Percentiles rank a stretch among this genome's conserved stretches.
Evolutionary conservation across 306 rosid genomes (phyloP).

Genomic region (Fragaria iinumae): DNA sequence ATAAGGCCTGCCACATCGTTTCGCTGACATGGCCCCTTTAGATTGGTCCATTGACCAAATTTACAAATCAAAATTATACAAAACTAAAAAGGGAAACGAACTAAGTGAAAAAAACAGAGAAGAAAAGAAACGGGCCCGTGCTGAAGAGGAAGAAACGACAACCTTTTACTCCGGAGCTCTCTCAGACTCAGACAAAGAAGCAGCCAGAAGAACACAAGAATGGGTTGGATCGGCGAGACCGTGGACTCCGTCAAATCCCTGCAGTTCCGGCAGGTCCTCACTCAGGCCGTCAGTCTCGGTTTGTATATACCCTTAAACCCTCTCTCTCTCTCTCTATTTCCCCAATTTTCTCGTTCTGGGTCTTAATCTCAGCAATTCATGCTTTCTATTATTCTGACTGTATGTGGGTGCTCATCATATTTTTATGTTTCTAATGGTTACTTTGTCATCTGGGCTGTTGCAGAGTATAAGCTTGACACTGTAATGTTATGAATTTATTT

Average conservation of each 20-base stretch:
- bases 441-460: neutral
- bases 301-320: constrained; percentile 21
- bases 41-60: neutral
- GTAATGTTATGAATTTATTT: neutral
- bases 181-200: neutral
- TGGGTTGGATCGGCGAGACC: constrained; percentile 78
- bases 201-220: constrained; percentile 1
- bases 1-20: too few species aligned
- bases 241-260: constrained; percentile 73
- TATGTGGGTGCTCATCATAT: neutral
- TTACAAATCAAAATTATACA: neutral
- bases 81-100: neutral
- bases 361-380: neutral
- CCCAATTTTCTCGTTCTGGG: neutral
- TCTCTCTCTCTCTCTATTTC: neutral
- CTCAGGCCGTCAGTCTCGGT: constrained; percentile 85
- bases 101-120: too few species aligned
- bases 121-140: neutral
- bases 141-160: constrained; percentile 1
- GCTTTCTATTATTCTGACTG: constrained; percentile 2
- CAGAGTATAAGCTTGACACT: neutral
- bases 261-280: constrained; percentile 83
- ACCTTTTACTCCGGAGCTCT: neutral
- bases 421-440: neutral
- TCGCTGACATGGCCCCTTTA: neutral